A percentile compares a stretch with the other conserved stretches of the same genome.
phyloP scores from a whole-genome alignment of 1,139 yeast species.

The Meyerozyma carpophila region DNA sequence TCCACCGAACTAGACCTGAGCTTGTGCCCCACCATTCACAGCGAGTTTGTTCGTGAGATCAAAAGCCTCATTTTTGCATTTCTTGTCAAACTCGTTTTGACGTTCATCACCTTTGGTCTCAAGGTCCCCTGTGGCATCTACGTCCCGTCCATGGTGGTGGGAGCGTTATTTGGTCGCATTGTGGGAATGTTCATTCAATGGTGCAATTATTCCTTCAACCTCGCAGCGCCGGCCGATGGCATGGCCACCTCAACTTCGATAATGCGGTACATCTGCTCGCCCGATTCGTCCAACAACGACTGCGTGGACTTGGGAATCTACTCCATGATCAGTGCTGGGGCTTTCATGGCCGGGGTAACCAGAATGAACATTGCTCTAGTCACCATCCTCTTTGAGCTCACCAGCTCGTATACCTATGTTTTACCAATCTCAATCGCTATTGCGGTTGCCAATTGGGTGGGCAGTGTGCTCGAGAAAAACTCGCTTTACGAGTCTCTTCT shows the following conservation, averaged over 20 bases:
- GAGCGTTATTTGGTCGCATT: constrained; percentile 58
- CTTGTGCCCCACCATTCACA: constrained; percentile 36
- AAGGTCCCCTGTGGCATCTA: constrained; percentile 65
- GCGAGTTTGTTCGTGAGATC: constrained; percentile 29
- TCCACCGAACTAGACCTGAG: constrained; percentile 19
- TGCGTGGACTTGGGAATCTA: constrained; percentile 58
- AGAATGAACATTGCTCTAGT: constrained; percentile 62
- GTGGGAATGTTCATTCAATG: constrained; percentile 46
- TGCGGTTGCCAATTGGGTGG: constrained; percentile 56
- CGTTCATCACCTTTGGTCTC: constrained; percentile 54
- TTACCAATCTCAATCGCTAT: constrained; percentile 55
- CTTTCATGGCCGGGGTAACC: constrained; percentile 66
- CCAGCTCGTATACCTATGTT: constrained; percentile 57
- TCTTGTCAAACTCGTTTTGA: constrained; percentile 40
- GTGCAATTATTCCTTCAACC: constrained; percentile 21
- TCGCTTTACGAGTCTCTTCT: constrained; percentile 51
- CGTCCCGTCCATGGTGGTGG: constrained; percentile 66
- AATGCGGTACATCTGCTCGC: constrained; percentile 16
- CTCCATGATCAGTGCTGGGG: constrained; percentile 64
- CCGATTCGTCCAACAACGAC: constrained; percentile 8
- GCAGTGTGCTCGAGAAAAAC: constrained; percentile 46
- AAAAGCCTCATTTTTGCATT: constrained; percentile 38
- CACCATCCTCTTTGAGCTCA: constrained; percentile 54
- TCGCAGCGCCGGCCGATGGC: constrained; percentile 8
- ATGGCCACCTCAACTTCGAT: constrained; percentile 9